A percentile compares a stretch with the other conserved stretches of the same genome.
Evolutionary conservation across 2,329 filamentous ascomycete genomes (phyloP).

Genomic region (Cyphellophora attinorum): DNA sequence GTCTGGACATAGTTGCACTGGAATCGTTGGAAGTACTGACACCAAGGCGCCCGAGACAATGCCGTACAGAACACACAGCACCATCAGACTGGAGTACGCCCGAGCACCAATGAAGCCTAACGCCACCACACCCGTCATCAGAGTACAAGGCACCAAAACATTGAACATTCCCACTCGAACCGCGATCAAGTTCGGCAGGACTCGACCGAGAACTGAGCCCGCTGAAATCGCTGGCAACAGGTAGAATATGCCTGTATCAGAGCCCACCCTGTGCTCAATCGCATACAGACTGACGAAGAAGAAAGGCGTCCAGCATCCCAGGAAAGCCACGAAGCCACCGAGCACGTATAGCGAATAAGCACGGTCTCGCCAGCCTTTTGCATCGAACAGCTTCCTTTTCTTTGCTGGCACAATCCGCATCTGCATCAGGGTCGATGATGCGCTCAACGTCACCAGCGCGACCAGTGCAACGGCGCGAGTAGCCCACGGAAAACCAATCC

Average conservation of each 20-base stretch:
- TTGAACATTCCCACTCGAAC: too few species aligned
- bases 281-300: conserved; percentile 2
- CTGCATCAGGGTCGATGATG: too few species aligned
- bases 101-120: conserved; percentile 41
- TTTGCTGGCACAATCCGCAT: conserved; percentile 1
- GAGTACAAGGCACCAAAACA: too few species aligned
- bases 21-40: conserved; percentile 20
- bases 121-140: too few species aligned
- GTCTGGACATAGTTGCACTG: conserved; percentile 25
- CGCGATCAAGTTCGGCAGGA: too few species aligned
- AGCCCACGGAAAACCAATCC: conserved; percentile 56
- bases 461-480: conserved; percentile 54
- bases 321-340: not conserved
- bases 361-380: not conserved
- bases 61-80: conserved; percentile 1
- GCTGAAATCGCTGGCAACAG: not conserved
- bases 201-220: not conserved
- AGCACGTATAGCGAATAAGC: not conserved
- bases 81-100: not conserved
- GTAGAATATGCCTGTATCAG: not conserved
- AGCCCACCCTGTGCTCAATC: not conserved
- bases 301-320: conserved; percentile 2
- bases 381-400: not conserved
- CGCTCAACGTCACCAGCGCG: conserved; percentile 41
- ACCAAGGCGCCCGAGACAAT: conserved; percentile 1